A percentile compares a stretch with the other conserved stretches of the same genome.
These are phyloP conservation scores for Cladosporium cucumerinum DNA, from an alignment of 2,329 filamentous ascomycete species.

Conservation along the genomic window DNA sequence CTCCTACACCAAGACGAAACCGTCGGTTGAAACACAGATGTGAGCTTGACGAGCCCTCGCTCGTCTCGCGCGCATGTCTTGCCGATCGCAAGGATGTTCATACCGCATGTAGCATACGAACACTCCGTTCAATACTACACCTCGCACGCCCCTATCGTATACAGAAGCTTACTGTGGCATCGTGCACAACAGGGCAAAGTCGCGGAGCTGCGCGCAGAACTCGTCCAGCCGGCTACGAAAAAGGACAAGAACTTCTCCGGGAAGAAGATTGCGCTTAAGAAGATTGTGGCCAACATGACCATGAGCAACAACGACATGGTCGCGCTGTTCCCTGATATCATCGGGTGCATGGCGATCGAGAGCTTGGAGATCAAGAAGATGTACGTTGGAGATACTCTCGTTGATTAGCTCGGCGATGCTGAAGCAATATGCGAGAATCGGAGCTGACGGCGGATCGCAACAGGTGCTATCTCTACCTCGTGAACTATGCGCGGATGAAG, in stretches of 20 bases:
- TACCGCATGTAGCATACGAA: conserved; percentile 34
- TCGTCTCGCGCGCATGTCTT: not conserved
- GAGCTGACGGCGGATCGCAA: conserved; percentile 30
- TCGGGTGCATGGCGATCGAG: conserved; percentile 90
- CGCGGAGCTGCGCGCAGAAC: conserved; percentile 89
- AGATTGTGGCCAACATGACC: conserved; percentile 99
- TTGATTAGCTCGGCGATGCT: not conserved
- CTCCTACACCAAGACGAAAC: not conserved
- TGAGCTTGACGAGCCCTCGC: not conserved
- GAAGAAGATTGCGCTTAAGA: conserved; percentile 98
- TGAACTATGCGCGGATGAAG: conserved; percentile 94
- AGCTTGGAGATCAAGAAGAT: conserved; percentile 99
- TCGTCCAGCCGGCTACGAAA: conserved; percentile 68
- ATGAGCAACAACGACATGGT: conserved; percentile 99
- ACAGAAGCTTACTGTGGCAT: conserved; percentile 46
- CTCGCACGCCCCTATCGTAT: conserved; percentile 26
- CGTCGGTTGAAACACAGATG: conserved; percentile 7
- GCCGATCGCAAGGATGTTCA: conserved; percentile 34
- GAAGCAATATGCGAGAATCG: not conserved
- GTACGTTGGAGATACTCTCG: conserved; percentile 51
- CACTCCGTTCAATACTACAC: conserved; percentile 27
- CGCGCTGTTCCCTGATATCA: conserved; percentile 89
- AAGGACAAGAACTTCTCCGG: conserved; percentile 95
- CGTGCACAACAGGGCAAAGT: conserved; percentile 82
- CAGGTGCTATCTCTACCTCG: conserved; percentile 96